Conservation (phyloP, 2,329 filamentous ascomycete species). For the Colletotrichum viniferum region DNA sequence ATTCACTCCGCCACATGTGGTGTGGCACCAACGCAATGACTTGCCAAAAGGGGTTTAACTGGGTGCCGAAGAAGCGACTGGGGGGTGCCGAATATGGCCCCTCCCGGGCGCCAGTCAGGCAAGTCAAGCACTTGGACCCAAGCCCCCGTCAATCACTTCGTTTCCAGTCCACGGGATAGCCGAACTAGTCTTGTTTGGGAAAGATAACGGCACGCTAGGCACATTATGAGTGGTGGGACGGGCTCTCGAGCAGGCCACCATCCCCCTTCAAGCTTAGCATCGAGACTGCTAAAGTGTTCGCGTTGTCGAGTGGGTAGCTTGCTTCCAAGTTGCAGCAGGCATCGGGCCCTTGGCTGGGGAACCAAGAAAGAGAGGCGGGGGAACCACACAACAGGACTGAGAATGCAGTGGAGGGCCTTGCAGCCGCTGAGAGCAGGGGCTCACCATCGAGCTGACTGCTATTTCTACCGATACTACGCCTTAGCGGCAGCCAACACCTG, state of each 20-base stretch:
- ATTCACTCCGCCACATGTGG: no score
- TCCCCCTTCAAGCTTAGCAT: background rate
- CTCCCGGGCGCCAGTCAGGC: slow-evolving; percentile 3
- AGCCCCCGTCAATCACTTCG: background rate
- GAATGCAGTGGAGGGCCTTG: background rate
- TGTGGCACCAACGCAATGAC: no score
- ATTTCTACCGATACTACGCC: background rate
- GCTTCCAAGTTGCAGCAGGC: background rate
- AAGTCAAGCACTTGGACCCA: slow-evolving; percentile 2
- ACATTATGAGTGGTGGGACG: background rate
- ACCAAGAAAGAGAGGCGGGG: background rate
- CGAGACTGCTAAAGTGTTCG: background rate
- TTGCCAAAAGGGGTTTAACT: no score
- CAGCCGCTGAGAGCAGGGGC: background rate
- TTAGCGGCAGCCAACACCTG: background rate
- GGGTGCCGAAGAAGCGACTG: no score
- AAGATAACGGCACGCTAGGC: background rate
- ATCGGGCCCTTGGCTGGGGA: background rate
- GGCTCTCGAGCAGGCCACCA: background rate
- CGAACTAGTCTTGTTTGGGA: background rate
- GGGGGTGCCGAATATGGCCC: no score
- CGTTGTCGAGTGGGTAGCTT: background rate
- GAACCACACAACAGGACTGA: background rate
- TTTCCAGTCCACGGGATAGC: background rate
- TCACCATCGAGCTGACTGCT: background rate